Base-by-base conservation (phyloP, 768 basidiomycete genomes). In the Rhizopogon vulgaris region DNA sequence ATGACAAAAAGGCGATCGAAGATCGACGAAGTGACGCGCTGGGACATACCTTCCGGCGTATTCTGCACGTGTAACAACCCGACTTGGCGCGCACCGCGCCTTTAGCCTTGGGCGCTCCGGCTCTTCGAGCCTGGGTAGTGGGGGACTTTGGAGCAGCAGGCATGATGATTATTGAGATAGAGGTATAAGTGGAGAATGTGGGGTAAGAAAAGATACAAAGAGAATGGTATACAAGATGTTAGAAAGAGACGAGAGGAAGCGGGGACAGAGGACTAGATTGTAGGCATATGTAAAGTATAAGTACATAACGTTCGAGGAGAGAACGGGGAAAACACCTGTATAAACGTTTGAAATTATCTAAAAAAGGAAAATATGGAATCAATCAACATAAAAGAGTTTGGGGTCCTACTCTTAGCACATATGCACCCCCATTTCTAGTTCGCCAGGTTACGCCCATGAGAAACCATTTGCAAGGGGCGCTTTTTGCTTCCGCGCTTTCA, bases 61-160 rank as follows among this genome's bases (percentile, higher is more conserved):
- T 88, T 62, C 89, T 79, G 73, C 89, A 91, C 52, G 89, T 91
- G 72, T 90, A 91, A 67, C 90, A 92, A 58, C 90, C 89, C 49
- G 87, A 86, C 78, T 91, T 91, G 51, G 88, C 89, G 64, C 89
- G 84, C 27, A 85, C 80, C 51, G 86, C 84, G 65, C 85, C 88
- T 76, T 90, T 91, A 56, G 81, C 76, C 67, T 90, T 90, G 56
- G 83, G 77, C 65, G 78, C 73, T 60, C 79, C 79, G 66, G 71
- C 56, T 58, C 73, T 71, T 73, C 52, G 70, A 36, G 34, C 67
- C 63, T 48, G 76, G 0, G 66, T 65, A 17, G 71, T 68, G 64
- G 76, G 78, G 32, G 76, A 71, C 3, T 67, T 60, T 6, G 74
- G 68, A 41, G 66, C 65, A 69, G 70, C 68, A 58, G 57, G 57